Conservation (phyloP, 2,329 filamentous ascomycete genomes). For the Fusarium caatingaense region DNA sequence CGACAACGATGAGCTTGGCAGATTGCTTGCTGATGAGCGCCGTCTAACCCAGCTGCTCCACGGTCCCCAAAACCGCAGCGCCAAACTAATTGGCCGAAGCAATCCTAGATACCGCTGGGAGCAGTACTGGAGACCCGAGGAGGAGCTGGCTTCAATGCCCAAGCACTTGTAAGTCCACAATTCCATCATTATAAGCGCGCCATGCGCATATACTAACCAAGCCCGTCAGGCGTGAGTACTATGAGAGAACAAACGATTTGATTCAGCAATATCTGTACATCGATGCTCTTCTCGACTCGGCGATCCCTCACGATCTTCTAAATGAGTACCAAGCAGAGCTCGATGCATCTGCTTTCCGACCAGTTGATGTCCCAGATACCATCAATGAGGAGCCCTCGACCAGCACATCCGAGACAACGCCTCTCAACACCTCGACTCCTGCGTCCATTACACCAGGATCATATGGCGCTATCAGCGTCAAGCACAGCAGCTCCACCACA, state of each 20-base stretch:
- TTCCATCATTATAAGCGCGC: background rate
- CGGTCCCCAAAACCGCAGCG: slow-evolving; percentile 81
- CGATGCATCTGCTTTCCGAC: slow-evolving; percentile 64
- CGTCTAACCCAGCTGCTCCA: slow-evolving; percentile 69
- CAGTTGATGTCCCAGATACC: slow-evolving; percentile 74
- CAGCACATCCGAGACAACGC: slow-evolving; percentile 45
- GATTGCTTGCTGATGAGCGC: slow-evolving; percentile 65
- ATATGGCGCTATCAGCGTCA: slow-evolving; percentile 47
- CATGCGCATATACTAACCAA: slow-evolving; percentile 14
- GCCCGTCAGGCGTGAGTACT: slow-evolving; percentile 75
- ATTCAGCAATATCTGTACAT: slow-evolving; percentile 95
- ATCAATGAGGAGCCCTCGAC: slow-evolving; percentile 75
- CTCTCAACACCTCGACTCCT: slow-evolving; percentile 40
- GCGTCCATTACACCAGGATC: slow-evolving; percentile 41
- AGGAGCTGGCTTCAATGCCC: slow-evolving; percentile 76
- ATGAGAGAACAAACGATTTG: slow-evolving; percentile 88
- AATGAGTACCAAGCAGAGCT: slow-evolving; percentile 83
- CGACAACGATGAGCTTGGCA: slow-evolving; percentile 59
- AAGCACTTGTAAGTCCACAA: slow-evolving; percentile 69
- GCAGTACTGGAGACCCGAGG: slow-evolving; percentile 84
- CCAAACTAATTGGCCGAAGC: slow-evolving; percentile 87
- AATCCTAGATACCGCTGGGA: slow-evolving; percentile 90
- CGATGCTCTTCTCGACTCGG: slow-evolving; percentile 88
- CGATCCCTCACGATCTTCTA: slow-evolving; percentile 89
- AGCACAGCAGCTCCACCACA: slow-evolving; percentile 48